These are phyloP conservation scores for Exophiala phaeomuriformis DNA, from an alignment of 2,329 filamentous ascomycete genomes.

Conservation along the genomic window DNA sequence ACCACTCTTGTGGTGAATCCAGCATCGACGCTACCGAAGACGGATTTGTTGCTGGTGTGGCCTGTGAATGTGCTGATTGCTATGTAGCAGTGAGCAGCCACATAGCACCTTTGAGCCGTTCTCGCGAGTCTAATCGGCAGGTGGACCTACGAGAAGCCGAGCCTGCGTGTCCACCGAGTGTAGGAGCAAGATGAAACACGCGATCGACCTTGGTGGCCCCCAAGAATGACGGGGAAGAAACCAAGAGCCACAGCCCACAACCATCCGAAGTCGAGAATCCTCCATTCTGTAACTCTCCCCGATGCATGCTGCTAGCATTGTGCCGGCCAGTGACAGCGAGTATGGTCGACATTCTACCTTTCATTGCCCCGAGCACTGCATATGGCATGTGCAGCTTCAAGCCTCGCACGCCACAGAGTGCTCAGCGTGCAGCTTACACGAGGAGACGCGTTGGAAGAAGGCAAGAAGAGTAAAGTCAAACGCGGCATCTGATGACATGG, in stretches of 20 bases:
- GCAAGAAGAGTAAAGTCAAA: not conserved
- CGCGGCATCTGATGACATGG: not conserved
- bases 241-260: not conserved
- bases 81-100: not conserved
- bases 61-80: not conserved
- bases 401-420: not conserved
- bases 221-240: conserved; percentile 15
- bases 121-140: not conserved
- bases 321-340: conserved; percentile 5
- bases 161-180: not conserved
- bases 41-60: not conserved
- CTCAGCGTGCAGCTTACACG: not conserved
- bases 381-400: conserved; percentile 8
- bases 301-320: not conserved
- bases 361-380: not conserved
- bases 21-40: conserved; percentile 1
- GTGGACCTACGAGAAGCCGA: conserved; percentile 4
- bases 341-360: not conserved
- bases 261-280: conserved; percentile 13
- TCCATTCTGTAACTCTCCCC: not conserved
- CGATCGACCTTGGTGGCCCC: conserved; percentile 4
- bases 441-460: not conserved
- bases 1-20: too few relatives aligned
- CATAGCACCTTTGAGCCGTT: conserved; percentile 1
- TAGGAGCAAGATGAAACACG: conserved; percentile 19